phyloP scores from a whole-genome alignment of 2,329 filamentous ascomycete species.

The Colletotrichum sp. region DNA sequence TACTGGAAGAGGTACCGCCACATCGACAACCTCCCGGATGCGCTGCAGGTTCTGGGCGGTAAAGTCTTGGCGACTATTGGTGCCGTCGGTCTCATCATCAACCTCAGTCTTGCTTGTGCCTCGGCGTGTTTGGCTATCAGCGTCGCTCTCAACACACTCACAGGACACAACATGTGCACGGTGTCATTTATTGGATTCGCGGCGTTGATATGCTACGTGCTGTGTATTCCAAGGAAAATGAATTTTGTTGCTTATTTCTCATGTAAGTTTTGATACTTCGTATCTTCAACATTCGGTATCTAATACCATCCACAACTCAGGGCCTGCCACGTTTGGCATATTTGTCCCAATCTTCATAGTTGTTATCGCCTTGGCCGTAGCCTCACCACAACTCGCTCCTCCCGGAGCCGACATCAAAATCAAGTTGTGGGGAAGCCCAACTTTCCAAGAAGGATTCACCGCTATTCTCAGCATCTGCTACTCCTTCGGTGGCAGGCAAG shows the following conservation, averaged over 20 bases:
- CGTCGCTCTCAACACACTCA: background rate
- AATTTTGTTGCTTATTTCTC: background rate
- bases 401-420: background rate
- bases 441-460: background rate
- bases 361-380: background rate
- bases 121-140: background rate
- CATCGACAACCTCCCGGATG: background rate
- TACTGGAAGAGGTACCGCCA: background rate
- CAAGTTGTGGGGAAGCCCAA: background rate
- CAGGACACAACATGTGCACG: background rate
- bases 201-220: background rate
- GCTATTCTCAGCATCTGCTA: background rate
- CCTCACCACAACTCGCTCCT: background rate
- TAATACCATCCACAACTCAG: rapidly evolving
- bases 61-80: background rate
- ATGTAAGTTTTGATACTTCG: background rate
- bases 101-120: background rate
- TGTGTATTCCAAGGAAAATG: background rate
- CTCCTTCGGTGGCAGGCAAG: background rate
- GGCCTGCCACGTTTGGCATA: background rate
- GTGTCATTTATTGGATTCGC: background rate
- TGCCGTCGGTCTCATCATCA: background rate
- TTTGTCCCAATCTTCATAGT: background rate
- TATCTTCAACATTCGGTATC: rapidly evolving
- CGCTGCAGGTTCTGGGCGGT: background rate